Evolutionary conservation across 352 stramenopile genomes (phyloP).

Genomic region (Pythium apleroticum): DNA sequence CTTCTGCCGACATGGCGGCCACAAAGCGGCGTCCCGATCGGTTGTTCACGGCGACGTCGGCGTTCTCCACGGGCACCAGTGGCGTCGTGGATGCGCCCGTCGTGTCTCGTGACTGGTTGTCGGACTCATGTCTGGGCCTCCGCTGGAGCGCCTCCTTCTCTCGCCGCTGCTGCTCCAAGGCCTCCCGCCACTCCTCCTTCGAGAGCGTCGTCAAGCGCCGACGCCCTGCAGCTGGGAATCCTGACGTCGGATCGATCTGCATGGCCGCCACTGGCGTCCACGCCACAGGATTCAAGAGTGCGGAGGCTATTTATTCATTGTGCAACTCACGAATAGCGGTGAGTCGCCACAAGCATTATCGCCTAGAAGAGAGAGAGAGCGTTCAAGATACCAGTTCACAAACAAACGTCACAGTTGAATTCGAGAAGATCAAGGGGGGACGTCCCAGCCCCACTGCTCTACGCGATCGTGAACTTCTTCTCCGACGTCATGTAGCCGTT

Average conservation of each 20-base stretch:
- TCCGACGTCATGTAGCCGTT: slow-evolving; percentile 29
- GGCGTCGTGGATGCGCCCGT: not conserved
- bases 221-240: slow-evolving; percentile 12
- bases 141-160: slow-evolving; percentile 30
- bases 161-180: slow-evolving; percentile 36
- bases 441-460: not conserved
- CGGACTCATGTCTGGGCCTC: not conserved
- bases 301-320: not conserved
- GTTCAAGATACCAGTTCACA: not conserved
- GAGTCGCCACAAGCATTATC: no score
- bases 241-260: not conserved
- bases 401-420: not conserved
- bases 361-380: no score
- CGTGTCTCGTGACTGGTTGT: not conserved
- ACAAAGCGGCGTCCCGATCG: slow-evolving; percentile 32
- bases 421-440: no score
- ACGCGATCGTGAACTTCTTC: slow-evolving; percentile 27
- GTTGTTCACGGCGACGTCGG: not conserved
- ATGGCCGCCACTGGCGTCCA: not conserved
- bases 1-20: slow-evolving; percentile 36
- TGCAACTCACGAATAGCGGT: not conserved
- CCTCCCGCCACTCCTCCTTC: slow-evolving; percentile 38
- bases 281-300: not conserved
- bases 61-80: not conserved
- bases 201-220: slow-evolving; percentile 31